phyloP scores from a whole-genome alignment of 306 rosid genomes.

The Quercus suber region DNA sequence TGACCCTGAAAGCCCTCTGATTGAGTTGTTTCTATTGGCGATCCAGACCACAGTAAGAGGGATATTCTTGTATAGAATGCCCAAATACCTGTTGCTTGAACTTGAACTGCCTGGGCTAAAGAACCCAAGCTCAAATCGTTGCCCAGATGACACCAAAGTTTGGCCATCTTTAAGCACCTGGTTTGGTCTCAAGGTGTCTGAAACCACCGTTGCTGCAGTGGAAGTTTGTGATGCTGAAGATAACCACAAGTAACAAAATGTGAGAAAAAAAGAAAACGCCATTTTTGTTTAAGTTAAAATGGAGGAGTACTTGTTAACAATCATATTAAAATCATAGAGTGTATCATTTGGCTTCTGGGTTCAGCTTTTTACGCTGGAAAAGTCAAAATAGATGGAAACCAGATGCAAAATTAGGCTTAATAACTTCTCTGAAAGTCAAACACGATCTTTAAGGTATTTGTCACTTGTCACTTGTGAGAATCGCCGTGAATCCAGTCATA shows the following conservation, averaged over 20 bases:
- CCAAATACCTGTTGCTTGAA: conserved; percentile 16
- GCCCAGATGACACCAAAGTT: conserved; percentile 26
- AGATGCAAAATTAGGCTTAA: background rate
- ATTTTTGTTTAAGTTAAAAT: background rate
- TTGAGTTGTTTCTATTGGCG: conserved; percentile 25
- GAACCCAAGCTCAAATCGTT: conserved; percentile 23
- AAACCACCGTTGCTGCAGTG: background rate
- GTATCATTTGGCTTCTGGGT: background rate
- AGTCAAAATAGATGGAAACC: background rate
- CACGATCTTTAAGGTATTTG: no score
- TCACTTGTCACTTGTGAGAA: no score
- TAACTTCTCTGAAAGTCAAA: background rate
- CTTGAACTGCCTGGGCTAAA: conserved; percentile 13
- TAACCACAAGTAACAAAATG: conserved; percentile 8
- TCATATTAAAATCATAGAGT: background rate
- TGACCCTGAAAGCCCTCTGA: background rate
- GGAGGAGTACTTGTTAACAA: background rate
- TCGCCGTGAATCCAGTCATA: no score
- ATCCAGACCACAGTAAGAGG: conserved; percentile 27
- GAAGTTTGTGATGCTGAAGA: conserved; percentile 10
- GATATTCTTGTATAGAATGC: conserved; percentile 26
- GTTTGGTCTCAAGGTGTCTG: conserved; percentile 16
- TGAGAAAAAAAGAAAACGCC: conserved; percentile 1
- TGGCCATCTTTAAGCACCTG: conserved; percentile 17
- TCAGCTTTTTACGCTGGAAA: background rate